Percentiles rank a stretch among this genome's conserved stretches.
Conservation (phyloP, 1,139 yeast genomes). For the Magnusiomyces magnusii region DNA sequence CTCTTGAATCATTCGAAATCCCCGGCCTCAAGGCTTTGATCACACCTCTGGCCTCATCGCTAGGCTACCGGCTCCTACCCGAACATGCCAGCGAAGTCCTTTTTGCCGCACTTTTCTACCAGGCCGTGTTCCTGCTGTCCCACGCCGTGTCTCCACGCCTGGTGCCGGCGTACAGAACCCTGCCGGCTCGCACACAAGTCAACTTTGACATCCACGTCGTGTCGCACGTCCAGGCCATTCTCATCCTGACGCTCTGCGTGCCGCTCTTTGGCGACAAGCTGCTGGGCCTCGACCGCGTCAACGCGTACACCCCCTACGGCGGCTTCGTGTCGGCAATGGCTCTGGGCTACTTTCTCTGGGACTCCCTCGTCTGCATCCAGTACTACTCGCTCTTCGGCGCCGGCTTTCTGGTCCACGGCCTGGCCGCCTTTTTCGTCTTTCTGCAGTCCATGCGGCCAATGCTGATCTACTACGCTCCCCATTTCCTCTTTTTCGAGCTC, state of each 20-base stretch:
- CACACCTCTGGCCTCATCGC: constrained; percentile 12
- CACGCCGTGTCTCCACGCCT: constrained; percentile 40
- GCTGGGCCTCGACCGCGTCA: constrained; percentile 42
- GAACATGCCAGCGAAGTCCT: constrained; percentile 48
- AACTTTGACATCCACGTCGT: constrained; percentile 88
- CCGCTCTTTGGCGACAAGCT: constrained; percentile 57
- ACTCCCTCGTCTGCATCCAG: constrained; percentile 53
- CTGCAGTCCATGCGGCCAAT: constrained; percentile 59
- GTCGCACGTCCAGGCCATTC: constrained; percentile 70
- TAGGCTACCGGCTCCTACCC: constrained; percentile 31
- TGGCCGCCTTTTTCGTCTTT: constrained; percentile 74
- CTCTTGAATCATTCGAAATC: constrained; percentile 12
- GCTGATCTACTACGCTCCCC: constrained; percentile 75
- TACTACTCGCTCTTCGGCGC: constrained; percentile 64
- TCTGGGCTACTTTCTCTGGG: constrained; percentile 91
- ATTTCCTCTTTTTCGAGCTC: constrained; percentile 77
- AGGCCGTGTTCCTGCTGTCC: constrained; percentile 39
- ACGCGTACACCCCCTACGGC: constrained; percentile 65
- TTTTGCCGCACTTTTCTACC: constrained; percentile 41
- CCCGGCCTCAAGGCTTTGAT: constrained; percentile 14
- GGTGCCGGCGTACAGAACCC: constrained; percentile 36
- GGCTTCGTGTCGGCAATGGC: constrained; percentile 67
- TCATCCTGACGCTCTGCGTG: constrained; percentile 47
- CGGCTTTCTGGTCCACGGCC: constrained; percentile 81
- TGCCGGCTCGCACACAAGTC: constrained; percentile 43